Conservation (phyloP, 495 filamentous ascomycete species). For the Elasticomyces elasticus region DNA sequence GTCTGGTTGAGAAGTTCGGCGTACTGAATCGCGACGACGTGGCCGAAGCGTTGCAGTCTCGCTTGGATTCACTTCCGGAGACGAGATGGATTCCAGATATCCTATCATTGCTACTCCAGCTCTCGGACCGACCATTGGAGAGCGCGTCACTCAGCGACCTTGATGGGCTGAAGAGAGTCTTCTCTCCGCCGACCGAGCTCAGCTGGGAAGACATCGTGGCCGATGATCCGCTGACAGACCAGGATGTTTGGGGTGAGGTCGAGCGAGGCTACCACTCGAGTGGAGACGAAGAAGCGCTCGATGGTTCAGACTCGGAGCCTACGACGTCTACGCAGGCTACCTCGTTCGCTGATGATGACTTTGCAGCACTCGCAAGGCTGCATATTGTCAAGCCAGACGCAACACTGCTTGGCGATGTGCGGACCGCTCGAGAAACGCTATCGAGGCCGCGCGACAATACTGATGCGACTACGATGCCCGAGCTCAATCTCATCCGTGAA, state of each 20-base stretch:
- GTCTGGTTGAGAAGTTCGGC: constrained; percentile 80
- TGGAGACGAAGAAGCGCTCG: constrained; percentile 23
- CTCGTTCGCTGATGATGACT: constrained; percentile 8
- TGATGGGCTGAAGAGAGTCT: constrained; percentile 34
- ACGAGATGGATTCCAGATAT: constrained; percentile 64
- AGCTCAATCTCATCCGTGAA: constrained; percentile 67
- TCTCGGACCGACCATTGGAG: constrained; percentile 70
- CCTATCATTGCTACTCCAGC: constrained; percentile 65
- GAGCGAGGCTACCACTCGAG: constrained; percentile 62
- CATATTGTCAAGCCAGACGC: constrained; percentile 32
- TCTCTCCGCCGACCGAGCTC: constrained; percentile 35
- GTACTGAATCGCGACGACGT: constrained; percentile 67
- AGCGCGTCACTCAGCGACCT: constrained; percentile 56
- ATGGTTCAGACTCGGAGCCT: constrained; percentile 34
- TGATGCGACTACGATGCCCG: constrained; percentile 42
- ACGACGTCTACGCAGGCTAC: constrained; percentile 14
- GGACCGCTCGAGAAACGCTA: constrained; percentile 20
- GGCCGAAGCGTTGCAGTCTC: constrained; percentile 60
- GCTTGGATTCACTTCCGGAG: constrained; percentile 49
- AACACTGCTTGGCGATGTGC: constrained; percentile 40
- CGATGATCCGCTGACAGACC: constrained; percentile 61
- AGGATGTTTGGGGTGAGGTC: constrained; percentile 67
- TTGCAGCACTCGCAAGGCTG: constrained; percentile 23
- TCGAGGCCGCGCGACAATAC: constrained; percentile 16
- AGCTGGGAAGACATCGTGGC: constrained; percentile 68